phyloP scores from a whole-genome alignment of 208 protist genomes.

The Perkinsela sp. region DNA sequence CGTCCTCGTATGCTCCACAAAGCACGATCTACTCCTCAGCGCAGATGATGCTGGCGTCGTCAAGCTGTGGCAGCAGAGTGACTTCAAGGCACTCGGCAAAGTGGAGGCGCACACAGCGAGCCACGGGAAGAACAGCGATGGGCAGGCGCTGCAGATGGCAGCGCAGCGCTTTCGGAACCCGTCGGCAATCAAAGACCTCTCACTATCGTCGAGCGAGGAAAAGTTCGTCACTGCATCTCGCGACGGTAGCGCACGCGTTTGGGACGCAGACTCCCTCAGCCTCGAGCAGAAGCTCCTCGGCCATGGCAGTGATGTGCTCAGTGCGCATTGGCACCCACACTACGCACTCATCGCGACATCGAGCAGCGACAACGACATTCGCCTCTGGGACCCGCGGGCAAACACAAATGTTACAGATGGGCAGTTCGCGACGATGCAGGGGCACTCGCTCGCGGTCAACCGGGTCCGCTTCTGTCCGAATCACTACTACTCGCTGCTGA shows the following conservation, averaged over 20 bases:
- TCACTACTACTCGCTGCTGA: constrained; percentile 36
- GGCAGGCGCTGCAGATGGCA: background rate
- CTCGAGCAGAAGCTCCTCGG: constrained; percentile 9
- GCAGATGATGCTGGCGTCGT: background rate
- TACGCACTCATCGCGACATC: constrained; percentile 30
- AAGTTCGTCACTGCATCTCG: background rate
- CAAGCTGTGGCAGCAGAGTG: background rate
- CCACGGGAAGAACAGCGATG: background rate
- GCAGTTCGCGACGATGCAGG: constrained; percentile 20
- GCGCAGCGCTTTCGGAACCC: background rate
- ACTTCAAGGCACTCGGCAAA: background rate
- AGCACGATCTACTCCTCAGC: background rate
- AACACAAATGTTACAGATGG: background rate
- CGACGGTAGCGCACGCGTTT: constrained; percentile 1
- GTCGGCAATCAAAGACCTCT: background rate
- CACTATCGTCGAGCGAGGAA: background rate
- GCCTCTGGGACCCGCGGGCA: constrained; percentile 46
- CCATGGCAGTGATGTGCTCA: constrained; percentile 57
- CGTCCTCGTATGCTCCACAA: background rate
- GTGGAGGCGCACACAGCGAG: background rate
- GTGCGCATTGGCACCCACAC: constrained; percentile 43
- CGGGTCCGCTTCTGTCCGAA: constrained; percentile 28
- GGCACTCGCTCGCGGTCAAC: constrained; percentile 24
- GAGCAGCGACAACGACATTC: constrained; percentile 38
- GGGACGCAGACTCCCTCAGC: constrained; percentile 1